A percentile compares a stretch with the other conserved stretches of the same genome.
phyloP scores from a whole-genome alignment of 2,329 filamentous ascomycete genomes.

The Neofusicoccum kwambonambiense region DNA sequence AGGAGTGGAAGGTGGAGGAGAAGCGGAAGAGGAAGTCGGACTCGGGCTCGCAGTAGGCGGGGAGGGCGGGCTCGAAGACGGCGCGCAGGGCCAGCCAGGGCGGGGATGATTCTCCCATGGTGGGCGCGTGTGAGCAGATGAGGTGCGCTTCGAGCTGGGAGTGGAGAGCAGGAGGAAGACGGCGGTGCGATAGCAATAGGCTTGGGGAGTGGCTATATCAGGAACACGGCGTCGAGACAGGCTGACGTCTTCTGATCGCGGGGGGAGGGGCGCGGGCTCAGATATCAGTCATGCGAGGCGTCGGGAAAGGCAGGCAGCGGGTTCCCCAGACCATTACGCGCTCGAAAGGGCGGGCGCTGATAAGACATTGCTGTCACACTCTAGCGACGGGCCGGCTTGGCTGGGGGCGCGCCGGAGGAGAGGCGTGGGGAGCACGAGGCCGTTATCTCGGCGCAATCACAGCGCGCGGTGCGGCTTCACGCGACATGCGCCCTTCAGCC shows the following conservation, averaged over 20 bases:
- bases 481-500: background rate
- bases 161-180: background rate
- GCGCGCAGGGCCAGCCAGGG: constrained; percentile 5
- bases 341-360: background rate
- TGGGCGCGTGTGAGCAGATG: background rate
- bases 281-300: too few species aligned
- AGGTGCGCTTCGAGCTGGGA: background rate
- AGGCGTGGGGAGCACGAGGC: background rate
- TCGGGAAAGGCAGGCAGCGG: background rate
- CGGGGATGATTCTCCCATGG: constrained; percentile 10
- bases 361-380: background rate
- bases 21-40: constrained; percentile 57
- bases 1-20: constrained; percentile 60
- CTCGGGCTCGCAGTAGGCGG: constrained; percentile 60
- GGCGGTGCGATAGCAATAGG: background rate
- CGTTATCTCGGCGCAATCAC: background rate
- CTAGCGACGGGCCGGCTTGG: too few species aligned
- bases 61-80: constrained; percentile 43
- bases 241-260: background rate
- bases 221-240: constrained; percentile 1
- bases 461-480: background rate
- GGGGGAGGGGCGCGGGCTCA: too few species aligned
- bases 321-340: background rate
- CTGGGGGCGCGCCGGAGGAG: background rate
- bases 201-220: background rate